A percentile compares a stretch with the other conserved stretches of the same genome.
phyloP scores from a whole-genome alignment of 805 yeast species.

The Schwanniomyces pseudopolymorphus region DNA sequence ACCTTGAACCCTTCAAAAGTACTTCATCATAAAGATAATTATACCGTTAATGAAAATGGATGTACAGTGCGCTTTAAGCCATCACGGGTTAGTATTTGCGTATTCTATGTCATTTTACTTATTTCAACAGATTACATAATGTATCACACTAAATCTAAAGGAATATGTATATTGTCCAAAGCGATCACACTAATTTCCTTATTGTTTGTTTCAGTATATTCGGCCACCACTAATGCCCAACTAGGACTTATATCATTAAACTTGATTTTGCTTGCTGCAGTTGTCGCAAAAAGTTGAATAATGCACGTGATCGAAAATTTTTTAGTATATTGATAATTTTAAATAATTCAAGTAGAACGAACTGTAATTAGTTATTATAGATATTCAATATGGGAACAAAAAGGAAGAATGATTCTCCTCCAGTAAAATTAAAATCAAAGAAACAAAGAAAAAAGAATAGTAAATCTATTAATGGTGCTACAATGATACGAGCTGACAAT shows the following conservation, averaged over 20 bases:
- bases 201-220: not conserved
- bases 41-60: no score
- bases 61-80: not conserved
- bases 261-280: not conserved
- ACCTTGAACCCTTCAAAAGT: not conserved
- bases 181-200: not conserved
- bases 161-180: not conserved
- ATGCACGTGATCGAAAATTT: constrained; percentile 6
- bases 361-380: not conserved
- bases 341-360: not conserved
- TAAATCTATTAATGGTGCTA: constrained; percentile 7
- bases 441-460: constrained; percentile 21
- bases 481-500: constrained; percentile 16
- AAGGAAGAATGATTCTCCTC: constrained; percentile 21
- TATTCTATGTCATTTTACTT: not conserved
- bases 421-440: constrained; percentile 17
- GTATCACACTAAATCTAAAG: not conserved
- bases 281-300: not conserved
- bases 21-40: not conserved
- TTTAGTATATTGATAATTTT: not conserved
- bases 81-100: not conserved
- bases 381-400: constrained; percentile 14
- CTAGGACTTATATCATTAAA: not conserved
- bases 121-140: not conserved
- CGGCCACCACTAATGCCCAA: not conserved